Percentiles rank a stretch among this genome's conserved stretches.
phyloP scores from a whole-genome alignment of 495 filamentous ascomycete genomes.

The Penicillium canariense region DNA sequence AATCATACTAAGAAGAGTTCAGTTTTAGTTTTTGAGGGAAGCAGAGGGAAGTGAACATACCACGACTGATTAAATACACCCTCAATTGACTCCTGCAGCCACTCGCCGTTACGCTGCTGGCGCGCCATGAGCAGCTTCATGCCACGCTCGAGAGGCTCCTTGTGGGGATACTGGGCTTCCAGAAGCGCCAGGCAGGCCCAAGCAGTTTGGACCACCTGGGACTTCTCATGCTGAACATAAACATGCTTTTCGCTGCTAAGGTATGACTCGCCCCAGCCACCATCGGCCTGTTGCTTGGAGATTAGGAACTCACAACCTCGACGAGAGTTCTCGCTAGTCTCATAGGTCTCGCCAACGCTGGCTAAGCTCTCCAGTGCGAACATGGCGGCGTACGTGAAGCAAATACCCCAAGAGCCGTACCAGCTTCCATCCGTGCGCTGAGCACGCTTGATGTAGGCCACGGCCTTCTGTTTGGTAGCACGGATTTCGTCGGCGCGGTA shows the following conservation, averaged over 20 bases:
- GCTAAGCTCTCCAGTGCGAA: conserved; percentile 87
- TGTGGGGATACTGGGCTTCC: conserved; percentile 79
- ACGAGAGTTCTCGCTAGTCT: conserved; percentile 65
- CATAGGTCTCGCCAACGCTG: conserved; percentile 77
- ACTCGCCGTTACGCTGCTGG: conserved; percentile 86
- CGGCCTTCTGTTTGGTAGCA: conserved; percentile 63
- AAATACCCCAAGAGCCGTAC: conserved; percentile 98
- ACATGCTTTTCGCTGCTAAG: conserved; percentile 61
- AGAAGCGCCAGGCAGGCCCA: conserved; percentile 86
- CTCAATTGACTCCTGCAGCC: conserved; percentile 93
- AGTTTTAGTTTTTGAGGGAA: conserved; percentile 63
- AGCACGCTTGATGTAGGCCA: conserved; percentile 74
- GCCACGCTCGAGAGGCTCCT: conserved; percentile 66
- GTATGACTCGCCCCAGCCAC: conserved; percentile 97
- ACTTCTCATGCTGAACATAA: conserved; percentile 61
- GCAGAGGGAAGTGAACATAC: conserved; percentile 40
- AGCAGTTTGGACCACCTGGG: conserved; percentile 89
- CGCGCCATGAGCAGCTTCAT: conserved; percentile 80
- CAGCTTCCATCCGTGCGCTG: conserved; percentile 85
- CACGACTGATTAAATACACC: conserved; percentile 99
- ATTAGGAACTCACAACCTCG: conserved; percentile 84
- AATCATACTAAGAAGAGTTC: conserved; percentile 72
- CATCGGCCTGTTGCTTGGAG: conserved; percentile 77
- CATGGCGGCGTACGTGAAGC: conserved; percentile 94
- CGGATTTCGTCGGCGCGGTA: conserved; percentile 77